Conservation (phyloP, 257 asterid species). For the Lavandula angustifolia region DNA sequence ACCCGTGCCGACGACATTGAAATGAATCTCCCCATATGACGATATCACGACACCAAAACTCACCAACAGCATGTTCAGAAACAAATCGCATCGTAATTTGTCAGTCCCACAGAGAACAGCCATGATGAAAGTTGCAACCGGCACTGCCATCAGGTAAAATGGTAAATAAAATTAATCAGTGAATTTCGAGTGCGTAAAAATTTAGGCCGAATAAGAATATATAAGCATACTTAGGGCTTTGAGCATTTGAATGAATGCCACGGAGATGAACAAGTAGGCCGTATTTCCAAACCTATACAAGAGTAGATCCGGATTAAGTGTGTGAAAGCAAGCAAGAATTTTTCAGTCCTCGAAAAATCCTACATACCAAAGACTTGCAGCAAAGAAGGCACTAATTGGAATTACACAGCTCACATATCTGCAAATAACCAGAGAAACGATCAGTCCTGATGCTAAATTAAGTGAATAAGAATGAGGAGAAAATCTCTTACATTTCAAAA, state of each 20-base stretch:
- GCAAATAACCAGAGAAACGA: slow-evolving; percentile 43
- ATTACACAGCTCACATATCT: slow-evolving; percentile 92
- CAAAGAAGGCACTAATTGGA: slow-evolving; percentile 96
- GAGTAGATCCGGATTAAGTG: slow-evolving; percentile 22
- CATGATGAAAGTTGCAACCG: slow-evolving; percentile 94
- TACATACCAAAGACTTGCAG: slow-evolving; percentile 77
- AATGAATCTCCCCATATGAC: slow-evolving; percentile 95
- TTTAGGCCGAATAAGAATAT: slow-evolving; percentile 11
- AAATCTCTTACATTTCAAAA: slow-evolving; percentile 72
- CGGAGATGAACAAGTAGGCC: slow-evolving; percentile 92
- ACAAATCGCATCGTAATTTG: slow-evolving; percentile 81
- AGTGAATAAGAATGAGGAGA: slow-evolving; percentile 28
- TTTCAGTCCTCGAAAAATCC: slow-evolving; percentile 15
- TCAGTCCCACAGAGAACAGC: slow-evolving; percentile 95
- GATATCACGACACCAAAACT: slow-evolving; percentile 94
- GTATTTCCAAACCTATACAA: slow-evolving; percentile 95
- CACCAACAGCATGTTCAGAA: slow-evolving; percentile 90
- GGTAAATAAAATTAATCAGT: slow-evolving; percentile 34
- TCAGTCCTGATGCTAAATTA: slow-evolving; percentile 22
- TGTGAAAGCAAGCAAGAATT: slow-evolving; percentile 17
- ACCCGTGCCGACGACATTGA: slow-evolving; percentile 90
- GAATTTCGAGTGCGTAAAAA: slow-evolving; percentile 13
- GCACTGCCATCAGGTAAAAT: slow-evolving; percentile 63
- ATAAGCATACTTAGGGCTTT: slow-evolving; percentile 86
- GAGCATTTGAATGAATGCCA: slow-evolving; percentile 99